Base-by-base conservation (phyloP, 2,329 filamentous ascomycete species). In the Ophiostoma piceae region DNA sequence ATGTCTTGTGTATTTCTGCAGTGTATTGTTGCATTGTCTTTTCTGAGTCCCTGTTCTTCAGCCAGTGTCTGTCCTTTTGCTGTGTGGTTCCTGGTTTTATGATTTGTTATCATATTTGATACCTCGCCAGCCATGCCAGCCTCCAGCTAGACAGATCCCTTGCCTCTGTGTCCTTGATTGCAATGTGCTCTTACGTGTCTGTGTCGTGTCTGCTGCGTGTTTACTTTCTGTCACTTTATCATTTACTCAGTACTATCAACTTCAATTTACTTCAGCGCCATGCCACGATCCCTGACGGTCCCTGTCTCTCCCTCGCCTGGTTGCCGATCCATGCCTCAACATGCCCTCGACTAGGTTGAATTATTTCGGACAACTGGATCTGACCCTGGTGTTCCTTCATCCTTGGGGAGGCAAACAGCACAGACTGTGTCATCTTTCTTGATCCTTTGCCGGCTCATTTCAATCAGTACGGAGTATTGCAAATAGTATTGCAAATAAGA, bases 311-410 rank as follows among this genome's bases (percentile, higher is more conserved):
- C 41, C 16, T 47, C 51, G 14, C 51, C 51, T 26, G n/a, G 9
- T 57, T 57, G 51, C 51, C 22, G 51, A 57, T 57, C 51, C 51
- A 57, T 57, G 22, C 51, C 51, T 57, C 51, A 29, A 14, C 22
- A 12, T 57, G 51, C 51, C 51, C 51, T 57, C 51, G 51, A 57
- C 16, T n/a, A n/a, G 19, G 16, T 19, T 47, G 43, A 43, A 14
- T 47, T 54, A 54, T 26, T 26, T 57, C 9, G 51, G 11, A 57
- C n/a, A 57, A 51, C 39, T 41, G 39, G 39, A 41, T 41, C 12
- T 41, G 39, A 41, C 47, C 47, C 47, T 22, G 47, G 47, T 51
- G 47, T 22, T 51, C 47, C 47, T 51, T 51, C 47, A 19, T 14
- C 51, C 22, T 57, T 26, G 11, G 3, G n/a, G 14, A 57, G 9